A percentile compares a stretch with the other conserved stretches of the same genome.
Evolutionary conservation across 176 grass and related monocot species (phyloP).

Genomic region (Tillandsia leiboldiana): DNA sequence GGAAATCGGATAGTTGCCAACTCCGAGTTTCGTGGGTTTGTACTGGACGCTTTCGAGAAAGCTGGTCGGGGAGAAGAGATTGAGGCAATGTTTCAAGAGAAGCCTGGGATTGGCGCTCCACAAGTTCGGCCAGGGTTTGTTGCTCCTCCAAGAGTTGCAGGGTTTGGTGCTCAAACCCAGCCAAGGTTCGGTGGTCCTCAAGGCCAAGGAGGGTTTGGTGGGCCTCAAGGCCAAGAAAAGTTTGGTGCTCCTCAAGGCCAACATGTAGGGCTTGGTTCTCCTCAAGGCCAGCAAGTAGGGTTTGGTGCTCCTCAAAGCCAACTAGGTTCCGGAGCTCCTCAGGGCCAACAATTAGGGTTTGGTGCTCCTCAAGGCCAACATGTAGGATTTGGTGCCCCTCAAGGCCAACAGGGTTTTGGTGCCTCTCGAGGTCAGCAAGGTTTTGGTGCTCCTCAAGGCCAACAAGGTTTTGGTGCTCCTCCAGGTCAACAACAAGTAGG

Average conservation of each 20-base stretch:
- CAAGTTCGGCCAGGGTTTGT: constrained; percentile 17
- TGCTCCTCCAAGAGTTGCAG: constrained; percentile 11
- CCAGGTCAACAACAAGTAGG: background rate
- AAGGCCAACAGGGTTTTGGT: background rate
- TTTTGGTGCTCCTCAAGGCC: background rate
- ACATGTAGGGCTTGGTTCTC: background rate
- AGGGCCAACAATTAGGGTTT: background rate
- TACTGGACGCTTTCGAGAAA: constrained; percentile 30
- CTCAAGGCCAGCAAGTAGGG: constrained; percentile 6
- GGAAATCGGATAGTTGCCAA: constrained; percentile 22
- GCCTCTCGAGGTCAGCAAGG: background rate
- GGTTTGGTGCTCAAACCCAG: constrained; percentile 4
- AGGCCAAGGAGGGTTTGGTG: background rate
- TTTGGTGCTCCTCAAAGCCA: constrained; percentile 5
- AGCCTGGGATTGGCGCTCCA: constrained; percentile 13
- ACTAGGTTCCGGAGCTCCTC: background rate
- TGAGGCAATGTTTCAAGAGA: constrained; percentile 36
- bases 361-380: background rate
- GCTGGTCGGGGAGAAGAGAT: constrained; percentile 11
- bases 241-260: background rate
- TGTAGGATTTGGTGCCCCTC: background rate
- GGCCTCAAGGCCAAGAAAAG: background rate
- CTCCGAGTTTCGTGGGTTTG: constrained; percentile 27
- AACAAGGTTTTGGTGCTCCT: constrained; percentile 17
- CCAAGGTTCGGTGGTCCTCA: constrained; percentile 6